Percentiles rank a stretch among this genome's conserved stretches.
Conservation (phyloP, 257 asterid genomes). For the Striga asiatica region DNA sequence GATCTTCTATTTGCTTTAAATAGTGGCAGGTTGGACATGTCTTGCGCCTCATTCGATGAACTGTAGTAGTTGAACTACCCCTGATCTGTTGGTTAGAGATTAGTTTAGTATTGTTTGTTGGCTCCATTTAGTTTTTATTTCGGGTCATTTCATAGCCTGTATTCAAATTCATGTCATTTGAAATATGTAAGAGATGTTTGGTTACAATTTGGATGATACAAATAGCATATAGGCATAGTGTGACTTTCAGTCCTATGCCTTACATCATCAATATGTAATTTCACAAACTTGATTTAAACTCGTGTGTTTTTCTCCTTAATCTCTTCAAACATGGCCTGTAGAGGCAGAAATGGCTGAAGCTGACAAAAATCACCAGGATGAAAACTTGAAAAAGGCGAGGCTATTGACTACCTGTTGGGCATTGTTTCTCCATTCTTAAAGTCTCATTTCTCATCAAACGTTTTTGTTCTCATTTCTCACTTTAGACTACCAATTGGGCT, state of each 20-base stretch:
- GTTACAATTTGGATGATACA: background rate
- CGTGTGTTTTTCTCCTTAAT: conserved; percentile 11
- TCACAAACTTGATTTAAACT: background rate
- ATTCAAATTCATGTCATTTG: background rate
- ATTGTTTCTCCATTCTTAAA: conserved; percentile 5
- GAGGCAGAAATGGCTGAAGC: conserved; percentile 97
- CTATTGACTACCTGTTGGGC: conserved; percentile 85
- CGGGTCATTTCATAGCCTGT: too few species aligned
- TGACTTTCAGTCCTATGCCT: too few species aligned
- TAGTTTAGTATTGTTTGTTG: conserved; percentile 46
- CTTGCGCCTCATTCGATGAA: conserved; percentile 79
- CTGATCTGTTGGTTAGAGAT: conserved; percentile 88
- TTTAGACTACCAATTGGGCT: too few species aligned
- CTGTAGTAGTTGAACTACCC: conserved; percentile 61
- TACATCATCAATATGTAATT: background rate
- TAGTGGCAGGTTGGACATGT: conserved; percentile 56
- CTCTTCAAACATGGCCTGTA: conserved; percentile 87
- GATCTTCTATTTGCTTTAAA: conserved; percentile 7
- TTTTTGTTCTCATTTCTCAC: background rate
- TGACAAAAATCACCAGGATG: conserved; percentile 37
- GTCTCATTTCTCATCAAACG: too few species aligned
- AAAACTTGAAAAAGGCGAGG: conserved; percentile 47
- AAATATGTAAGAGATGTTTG: background rate
- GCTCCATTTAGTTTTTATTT: background rate
- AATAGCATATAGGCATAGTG: too few species aligned